Evolutionary conservation across 495 filamentous ascomycete genomes (phyloP).

Genomic region (Melanomma pulvis-pyrius): DNA sequence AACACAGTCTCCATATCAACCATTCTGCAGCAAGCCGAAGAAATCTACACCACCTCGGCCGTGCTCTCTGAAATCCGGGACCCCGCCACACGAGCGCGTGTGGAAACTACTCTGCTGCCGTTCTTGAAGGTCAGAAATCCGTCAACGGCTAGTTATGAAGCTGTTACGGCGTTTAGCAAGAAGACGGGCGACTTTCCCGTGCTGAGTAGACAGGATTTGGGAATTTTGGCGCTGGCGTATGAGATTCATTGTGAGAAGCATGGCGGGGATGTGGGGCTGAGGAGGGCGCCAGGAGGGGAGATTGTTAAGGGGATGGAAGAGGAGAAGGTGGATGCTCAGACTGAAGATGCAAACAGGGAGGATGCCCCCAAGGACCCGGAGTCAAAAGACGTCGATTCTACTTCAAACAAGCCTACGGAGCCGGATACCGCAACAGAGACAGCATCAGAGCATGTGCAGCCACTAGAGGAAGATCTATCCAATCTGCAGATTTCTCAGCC

Average conservation of each 20-base stretch:
- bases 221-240: conserved; percentile 86
- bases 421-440: not conserved
- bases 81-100: conserved; percentile 72
- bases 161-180: conserved; percentile 82
- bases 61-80: conserved; percentile 90
- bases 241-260: conserved; percentile 86
- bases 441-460: not conserved
- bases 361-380: not conserved
- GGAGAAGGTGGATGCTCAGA: not conserved
- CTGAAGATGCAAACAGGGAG: not conserved
- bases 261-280: conserved; percentile 78
- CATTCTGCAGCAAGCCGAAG: conserved; percentile 55
- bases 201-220: conserved; percentile 83
- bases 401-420: not conserved
- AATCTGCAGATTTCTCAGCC: conserved; percentile 1
- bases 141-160: conserved; percentile 69
- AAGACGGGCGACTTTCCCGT: conserved; percentile 89
- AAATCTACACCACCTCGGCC: conserved; percentile 80
- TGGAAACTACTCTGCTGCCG: conserved; percentile 80
- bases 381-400: not conserved
- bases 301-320: conserved; percentile 5
- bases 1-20: conserved; percentile 65
- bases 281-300: conserved; percentile 62
- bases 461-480: conserved; percentile 17
- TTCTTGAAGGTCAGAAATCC: conserved; percentile 80